Base-by-base conservation (phyloP, 768 basidiomycete species). In the Piloderma croceum region DNA sequence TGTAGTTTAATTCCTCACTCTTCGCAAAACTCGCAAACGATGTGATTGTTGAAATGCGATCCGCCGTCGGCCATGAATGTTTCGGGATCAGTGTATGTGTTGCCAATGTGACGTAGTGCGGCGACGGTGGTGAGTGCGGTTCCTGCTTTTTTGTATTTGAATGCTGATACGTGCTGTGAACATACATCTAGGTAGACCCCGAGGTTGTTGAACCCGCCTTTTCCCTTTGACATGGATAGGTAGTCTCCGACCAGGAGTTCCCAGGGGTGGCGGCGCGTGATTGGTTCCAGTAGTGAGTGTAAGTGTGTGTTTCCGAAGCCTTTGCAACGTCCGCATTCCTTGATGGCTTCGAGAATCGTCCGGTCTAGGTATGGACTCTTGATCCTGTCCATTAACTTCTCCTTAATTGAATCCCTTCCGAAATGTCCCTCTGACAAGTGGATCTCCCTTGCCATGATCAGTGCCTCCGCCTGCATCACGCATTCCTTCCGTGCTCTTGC, bases 361-460 rank as follows among this genome's bases (percentile, higher is more conserved):
- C 23, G 33, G 27, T 60, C 54, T 12, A 60, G 9, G 27, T 29
- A 15, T 9, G 45, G 0, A 42, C 38, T 3, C 65, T 62, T 43
- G 58, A 59, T 19, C 43, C 45, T 2, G 41, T 66, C 63, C n/a
- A 59, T 27, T 4, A 69, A 34, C 3, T 34, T 33, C 2, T 49
- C 51, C 31, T 67, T 67, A 38, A 67, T 53, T 3, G 39, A 10
- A 41, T 70, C 66, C 1, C 61, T 38, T 2, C 58, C 57, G 46
- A 56, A 67, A 37, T 69, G 68, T 15, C 27, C 27, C 0, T 38
- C 35, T 25, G 7, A 13, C 10, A 12, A 42, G 37, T 44, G 56
- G 10, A 15, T 15, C 15, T 29, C 15, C 27, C 41, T 21, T 5
- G 60, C 62, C 31, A 49, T 18, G 23, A 24, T 44, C 1, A 42